Evolutionary conservation across 148 eudicot genomes (phyloP).

Genomic region (Persicaria maculosa): DNA sequence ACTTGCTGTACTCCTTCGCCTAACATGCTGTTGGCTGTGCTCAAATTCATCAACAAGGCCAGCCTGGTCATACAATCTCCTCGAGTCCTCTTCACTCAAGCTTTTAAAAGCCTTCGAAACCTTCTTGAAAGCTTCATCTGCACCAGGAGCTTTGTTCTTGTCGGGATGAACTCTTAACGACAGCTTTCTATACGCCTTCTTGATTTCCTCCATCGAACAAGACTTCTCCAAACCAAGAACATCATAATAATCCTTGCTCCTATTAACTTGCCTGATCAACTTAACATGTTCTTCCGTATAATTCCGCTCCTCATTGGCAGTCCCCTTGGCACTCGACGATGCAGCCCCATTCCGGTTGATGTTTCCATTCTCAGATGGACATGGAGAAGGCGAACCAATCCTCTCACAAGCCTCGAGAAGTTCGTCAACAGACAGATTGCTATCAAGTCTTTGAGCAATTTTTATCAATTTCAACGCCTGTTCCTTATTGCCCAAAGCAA

Average conservation of each 20-base stretch:
- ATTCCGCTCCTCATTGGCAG: constrained; percentile 39
- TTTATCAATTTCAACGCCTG: constrained; percentile 72
- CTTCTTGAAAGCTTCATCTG: constrained; percentile 95
- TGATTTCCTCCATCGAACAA: constrained; percentile 74
- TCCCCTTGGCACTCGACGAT: constrained; percentile 19
- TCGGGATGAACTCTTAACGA: constrained; percentile 97
- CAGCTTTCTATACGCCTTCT: constrained; percentile 84
- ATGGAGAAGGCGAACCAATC: constrained; percentile 30
- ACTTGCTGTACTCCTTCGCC: constrained; percentile 48
- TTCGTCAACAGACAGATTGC: constrained; percentile 54
- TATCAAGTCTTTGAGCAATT: constrained; percentile 73
- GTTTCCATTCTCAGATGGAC: constrained; percentile 29
- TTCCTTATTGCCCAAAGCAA: constrained; percentile 59
- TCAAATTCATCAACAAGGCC: constrained; percentile 84
- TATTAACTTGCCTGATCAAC: constrained; percentile 62
- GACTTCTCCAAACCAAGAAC: constrained; percentile 74
- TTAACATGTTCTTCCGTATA: constrained; percentile 75
- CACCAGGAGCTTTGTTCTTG: constrained; percentile 91
- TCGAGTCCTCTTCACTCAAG: constrained; percentile 72
- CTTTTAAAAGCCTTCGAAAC: constrained; percentile 89
- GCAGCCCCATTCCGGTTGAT: constrained; percentile 19
- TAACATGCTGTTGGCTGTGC: constrained; percentile 60
- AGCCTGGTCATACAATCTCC: constrained; percentile 85
- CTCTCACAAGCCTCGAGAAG: constrained; percentile 60
- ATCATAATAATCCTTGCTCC: constrained; percentile 70